Base-by-base conservation (phyloP, 2,329 filamentous ascomycete genomes). In the Albifimbria verrucaria region DNA sequence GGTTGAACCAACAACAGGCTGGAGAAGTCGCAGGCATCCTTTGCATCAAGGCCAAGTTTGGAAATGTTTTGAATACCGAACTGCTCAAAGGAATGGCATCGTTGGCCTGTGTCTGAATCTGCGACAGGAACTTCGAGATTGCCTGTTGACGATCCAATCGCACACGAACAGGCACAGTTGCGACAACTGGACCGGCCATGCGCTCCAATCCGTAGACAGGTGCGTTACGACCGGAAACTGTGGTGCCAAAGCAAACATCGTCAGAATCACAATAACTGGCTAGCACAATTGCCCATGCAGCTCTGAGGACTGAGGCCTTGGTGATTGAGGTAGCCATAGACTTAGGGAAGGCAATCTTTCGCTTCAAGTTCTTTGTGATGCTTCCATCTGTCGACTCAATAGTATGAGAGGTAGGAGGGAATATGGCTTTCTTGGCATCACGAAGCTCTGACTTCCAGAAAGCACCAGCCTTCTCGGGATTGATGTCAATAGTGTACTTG, bases 21-120 rank as follows among this genome's bases (percentile, higher is more conserved):
- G 12, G 75, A 73, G 49, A 81, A 72, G 51, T 79, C 74, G 58
- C 78, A 82, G 4, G 79, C 79, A 55, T 78, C 69, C 12, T 75
- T 69, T 5, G 76, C 73, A 52, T 81, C 78, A 1, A 72, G 66
- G 58, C 77, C 79, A 11, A 83, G 64, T 20, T 75, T 72, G 9
- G 80, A 77, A 52, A 83, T 83, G 54, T 81, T 54, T 28, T 82
- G 80, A 32, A 83, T 66, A 9, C 80, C 80, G 42, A 79, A 72
- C 61, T 88, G 83, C 62, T 88, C 80, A 60, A 58, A 7, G 32
- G 32, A 17, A 39, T 39, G 12, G 18, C 18, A 39, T 12, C 18
- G 5, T 12, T 39, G 6, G 32, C 15, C 5, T 39, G 12, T 15
- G 15, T 39, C 12, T 39, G 32, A 12, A 39, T 39, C 12, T 39